A percentile compares a stretch with the other conserved stretches of the same genome.
phyloP scores from a whole-genome alignment of 169 alveolate species.

The Plasmodium gaboni region DNA sequence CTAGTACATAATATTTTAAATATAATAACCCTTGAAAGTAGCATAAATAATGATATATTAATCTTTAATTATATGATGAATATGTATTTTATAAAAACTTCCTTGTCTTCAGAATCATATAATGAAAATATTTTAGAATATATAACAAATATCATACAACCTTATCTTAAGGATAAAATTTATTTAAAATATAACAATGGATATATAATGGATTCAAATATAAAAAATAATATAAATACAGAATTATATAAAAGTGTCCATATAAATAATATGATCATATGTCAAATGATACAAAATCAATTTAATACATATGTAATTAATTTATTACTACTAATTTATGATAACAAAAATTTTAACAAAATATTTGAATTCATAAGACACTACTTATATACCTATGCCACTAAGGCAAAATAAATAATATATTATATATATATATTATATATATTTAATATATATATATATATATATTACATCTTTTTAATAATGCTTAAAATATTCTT shows the following conservation, averaged over 20 bases:
- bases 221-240: neutral
- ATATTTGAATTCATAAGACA: constrained; percentile 24
- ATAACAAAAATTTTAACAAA: constrained; percentile 10
- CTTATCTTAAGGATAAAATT: constrained; percentile 1
- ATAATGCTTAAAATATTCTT: no score
- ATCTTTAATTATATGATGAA: constrained; percentile 32
- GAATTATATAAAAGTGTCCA: neutral
- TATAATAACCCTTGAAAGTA: constrained; percentile 25
- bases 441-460: no score
- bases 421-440: no score
- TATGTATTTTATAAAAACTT: constrained; percentile 27
- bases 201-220: constrained; percentile 1
- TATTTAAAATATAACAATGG: constrained; percentile 26
- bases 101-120: neutral
- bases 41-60: constrained; percentile 7
- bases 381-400: constrained; percentile 25
- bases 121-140: constrained; percentile 10
- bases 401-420: neutral
- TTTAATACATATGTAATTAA: constrained; percentile 17
- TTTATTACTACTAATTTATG: constrained; percentile 23
- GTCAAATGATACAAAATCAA: constrained; percentile 12
- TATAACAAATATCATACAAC: constrained; percentile 5
- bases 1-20: constrained; percentile 10
- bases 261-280: neutral
- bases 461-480: no score